Evolutionary conservation across 2,329 filamentous ascomycete genomes (phyloP), one percentile per base, ranked within the genome.

Genomic region (Coniochaeta ligniaria): DNA sequence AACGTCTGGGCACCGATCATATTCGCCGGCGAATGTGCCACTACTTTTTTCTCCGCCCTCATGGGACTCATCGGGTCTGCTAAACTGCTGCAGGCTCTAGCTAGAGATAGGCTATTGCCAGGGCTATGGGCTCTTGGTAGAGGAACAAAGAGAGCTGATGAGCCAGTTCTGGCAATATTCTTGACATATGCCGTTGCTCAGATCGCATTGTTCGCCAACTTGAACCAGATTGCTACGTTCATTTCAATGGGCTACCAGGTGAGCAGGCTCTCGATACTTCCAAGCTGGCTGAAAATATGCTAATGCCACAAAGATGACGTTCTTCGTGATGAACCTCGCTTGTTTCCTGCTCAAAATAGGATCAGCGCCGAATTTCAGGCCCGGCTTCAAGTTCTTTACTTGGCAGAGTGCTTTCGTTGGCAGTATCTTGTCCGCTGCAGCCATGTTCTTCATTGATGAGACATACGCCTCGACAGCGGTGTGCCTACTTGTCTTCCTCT

Each of bases 401-500:
- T 93, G 90, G 87, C 85, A 92, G 70, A 94, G 91, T 6, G 92
- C 92, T 2, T 83, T 89, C 5, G 73, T 84, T 3, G 92, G 92
- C 5, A 87, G 90, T 8, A 67, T 95, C n/a, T 78, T 89, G 17
- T 94, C 91, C 26, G 90, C 88, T 0, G 82, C 82, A 1, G 91
- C 89, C 65, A 96, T 96, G 92, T 93, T 96, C 72, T 95, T 96
- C 70, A 91, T 96, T 26, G 90, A 96, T 70, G 89, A 88, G 31
- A 80, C 91, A 0, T 94, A 92, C 66, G 92, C 92, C 0, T 84
- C 87, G 1, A 85, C 84, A 1, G 92, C 90, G 57, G 87, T 95
- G 20, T 86, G 83, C 14, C 77, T 93, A 20, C 77, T 96, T 8
- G 78, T 94, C 8, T 74, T 90, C n/a, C 78, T 96, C 1, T 96